Evolutionary conservation across 768 basidiomycete genomes (phyloP).

Genomic region (Boletus tomentosulus): DNA sequence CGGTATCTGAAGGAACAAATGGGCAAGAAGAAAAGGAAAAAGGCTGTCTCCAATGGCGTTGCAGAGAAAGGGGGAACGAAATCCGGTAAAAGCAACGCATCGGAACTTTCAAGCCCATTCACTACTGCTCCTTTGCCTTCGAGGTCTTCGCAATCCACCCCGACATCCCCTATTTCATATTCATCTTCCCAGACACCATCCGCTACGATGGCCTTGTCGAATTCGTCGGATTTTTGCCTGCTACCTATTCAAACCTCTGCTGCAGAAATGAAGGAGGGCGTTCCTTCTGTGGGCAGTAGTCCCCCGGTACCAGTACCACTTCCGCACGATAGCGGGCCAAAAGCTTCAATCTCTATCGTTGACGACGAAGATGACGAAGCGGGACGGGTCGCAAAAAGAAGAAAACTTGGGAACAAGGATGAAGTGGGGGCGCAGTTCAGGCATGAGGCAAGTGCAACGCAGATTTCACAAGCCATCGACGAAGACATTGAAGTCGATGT

Average conservation of each 20-base stretch:
- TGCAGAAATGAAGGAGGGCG: slow-evolving; percentile 15
- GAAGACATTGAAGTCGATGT: slow-evolving; percentile 30
- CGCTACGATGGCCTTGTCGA: background rate
- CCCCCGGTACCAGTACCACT: slow-evolving; percentile 34
- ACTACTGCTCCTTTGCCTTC: slow-evolving; percentile 42
- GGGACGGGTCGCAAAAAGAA: slow-evolving; percentile 53
- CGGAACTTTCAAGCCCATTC: slow-evolving; percentile 35
- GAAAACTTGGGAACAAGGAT: slow-evolving; percentile 31
- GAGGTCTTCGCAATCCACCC: slow-evolving; percentile 15
- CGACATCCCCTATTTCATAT: background rate
- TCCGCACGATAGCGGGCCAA: slow-evolving; percentile 22
- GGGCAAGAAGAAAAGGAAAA: slow-evolving; percentile 38
- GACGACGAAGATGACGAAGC: slow-evolving; percentile 55
- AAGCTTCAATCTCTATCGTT: slow-evolving; percentile 54
- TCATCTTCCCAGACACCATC: slow-evolving; percentile 1
- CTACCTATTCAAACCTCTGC: background rate
- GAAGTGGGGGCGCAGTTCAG: background rate
- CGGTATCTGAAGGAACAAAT: slow-evolving; percentile 75
- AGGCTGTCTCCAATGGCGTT: slow-evolving; percentile 29
- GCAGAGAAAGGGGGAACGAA: slow-evolving; percentile 41
- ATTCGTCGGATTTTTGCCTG: slow-evolving; percentile 13
- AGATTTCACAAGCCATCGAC: slow-evolving; percentile 13
- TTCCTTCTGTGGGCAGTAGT: slow-evolving; percentile 15
- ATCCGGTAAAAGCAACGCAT: slow-evolving; percentile 33
- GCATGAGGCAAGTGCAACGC: slow-evolving; percentile 1